phyloP scores from a whole-genome alignment of 225 moss, liverwort and hornwort genomes.

The Sphagnum tenellum region DNA sequence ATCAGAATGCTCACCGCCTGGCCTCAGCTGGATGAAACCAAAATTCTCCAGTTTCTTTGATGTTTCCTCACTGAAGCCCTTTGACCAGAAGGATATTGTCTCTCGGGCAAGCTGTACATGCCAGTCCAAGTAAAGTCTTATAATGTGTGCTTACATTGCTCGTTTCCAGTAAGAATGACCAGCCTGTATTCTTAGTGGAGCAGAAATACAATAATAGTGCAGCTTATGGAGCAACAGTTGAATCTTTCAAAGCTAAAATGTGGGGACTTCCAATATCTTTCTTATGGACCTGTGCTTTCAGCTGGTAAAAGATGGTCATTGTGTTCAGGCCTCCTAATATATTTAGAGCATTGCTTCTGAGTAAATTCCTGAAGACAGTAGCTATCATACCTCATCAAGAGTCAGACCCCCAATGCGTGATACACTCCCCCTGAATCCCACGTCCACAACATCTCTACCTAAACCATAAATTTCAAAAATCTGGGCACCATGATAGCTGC shows the following conservation, averaged over 20 bases:
- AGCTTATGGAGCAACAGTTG: too few species aligned
- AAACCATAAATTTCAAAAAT: constrained; percentile 95
- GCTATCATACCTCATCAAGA: constrained; percentile 55
- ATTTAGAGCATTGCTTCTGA: too few species aligned
- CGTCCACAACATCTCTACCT: constrained; percentile 67
- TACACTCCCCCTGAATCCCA: constrained; percentile 79
- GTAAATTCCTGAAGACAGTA: too few species aligned
- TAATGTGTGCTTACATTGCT: background rate
- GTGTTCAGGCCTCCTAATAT: too few species aligned
- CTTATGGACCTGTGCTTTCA: too few species aligned
- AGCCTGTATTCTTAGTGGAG: background rate
- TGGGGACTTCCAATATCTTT: too few species aligned
- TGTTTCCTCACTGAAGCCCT: constrained; percentile 69
- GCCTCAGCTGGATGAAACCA: constrained; percentile 82
- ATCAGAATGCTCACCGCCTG: constrained; percentile 47
- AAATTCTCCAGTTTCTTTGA: constrained; percentile 92
- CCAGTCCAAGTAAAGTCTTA: too few species aligned
- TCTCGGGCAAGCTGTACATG: constrained; percentile 71
- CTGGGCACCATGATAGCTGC: constrained; percentile 94
- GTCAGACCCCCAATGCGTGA: constrained; percentile 80
- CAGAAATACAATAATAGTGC: too few species aligned
- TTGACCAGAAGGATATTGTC: constrained; percentile 75
- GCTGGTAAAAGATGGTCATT: too few species aligned
- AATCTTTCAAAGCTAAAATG: too few species aligned
- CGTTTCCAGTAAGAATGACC: background rate